Conservation (phyloP, 768 basidiomycete species). For the Pisolithus orientalis region DNA sequence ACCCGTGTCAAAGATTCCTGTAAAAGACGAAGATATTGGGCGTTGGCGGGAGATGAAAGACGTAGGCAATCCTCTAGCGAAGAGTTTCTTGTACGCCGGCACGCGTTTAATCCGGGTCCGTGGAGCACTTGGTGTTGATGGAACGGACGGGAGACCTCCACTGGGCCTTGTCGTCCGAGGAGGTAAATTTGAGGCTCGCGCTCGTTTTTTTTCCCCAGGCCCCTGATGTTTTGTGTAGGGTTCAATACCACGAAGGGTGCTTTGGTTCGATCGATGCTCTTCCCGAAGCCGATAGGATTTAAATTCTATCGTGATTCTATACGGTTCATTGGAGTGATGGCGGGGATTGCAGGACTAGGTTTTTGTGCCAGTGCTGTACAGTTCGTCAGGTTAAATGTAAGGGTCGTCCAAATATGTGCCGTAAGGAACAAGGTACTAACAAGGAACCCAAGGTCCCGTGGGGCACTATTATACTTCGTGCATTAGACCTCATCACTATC, state of each 20-base stretch:
- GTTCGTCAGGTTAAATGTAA: constrained; percentile 84
- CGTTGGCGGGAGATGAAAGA: constrained; percentile 66
- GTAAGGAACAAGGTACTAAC: constrained; percentile 2
- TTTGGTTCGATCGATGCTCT: constrained; percentile 93
- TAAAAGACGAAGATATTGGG: constrained; percentile 70
- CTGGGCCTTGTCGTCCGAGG: constrained; percentile 83
- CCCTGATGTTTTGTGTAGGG: constrained; percentile 36
- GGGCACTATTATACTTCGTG: constrained; percentile 88
- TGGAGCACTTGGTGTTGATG: constrained; percentile 49
- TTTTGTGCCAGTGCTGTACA: constrained; percentile 90
- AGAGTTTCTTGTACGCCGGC: constrained; percentile 84
- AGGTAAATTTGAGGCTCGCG: constrained; percentile 37
- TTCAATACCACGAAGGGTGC: constrained; percentile 99
- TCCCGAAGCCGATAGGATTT: constrained; percentile 97
- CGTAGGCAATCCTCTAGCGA: constrained; percentile 54
- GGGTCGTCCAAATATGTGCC: constrained; percentile 16
- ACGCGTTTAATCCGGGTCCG: constrained; percentile 87
- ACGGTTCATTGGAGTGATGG: constrained; percentile 85
- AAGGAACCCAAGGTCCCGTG: constrained; percentile 59
- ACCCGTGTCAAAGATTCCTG: constrained; percentile 86
- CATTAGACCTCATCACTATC: constrained; percentile 91
- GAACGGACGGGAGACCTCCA: constrained; percentile 51
- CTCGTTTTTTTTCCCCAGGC: not conserved
- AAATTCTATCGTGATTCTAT: constrained; percentile 95
- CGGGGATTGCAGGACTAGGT: constrained; percentile 85